These are phyloP conservation scores for Monosporascus sp. DNA, from an alignment of 2,329 filamentous ascomycete species.

Conservation along the genomic window DNA sequence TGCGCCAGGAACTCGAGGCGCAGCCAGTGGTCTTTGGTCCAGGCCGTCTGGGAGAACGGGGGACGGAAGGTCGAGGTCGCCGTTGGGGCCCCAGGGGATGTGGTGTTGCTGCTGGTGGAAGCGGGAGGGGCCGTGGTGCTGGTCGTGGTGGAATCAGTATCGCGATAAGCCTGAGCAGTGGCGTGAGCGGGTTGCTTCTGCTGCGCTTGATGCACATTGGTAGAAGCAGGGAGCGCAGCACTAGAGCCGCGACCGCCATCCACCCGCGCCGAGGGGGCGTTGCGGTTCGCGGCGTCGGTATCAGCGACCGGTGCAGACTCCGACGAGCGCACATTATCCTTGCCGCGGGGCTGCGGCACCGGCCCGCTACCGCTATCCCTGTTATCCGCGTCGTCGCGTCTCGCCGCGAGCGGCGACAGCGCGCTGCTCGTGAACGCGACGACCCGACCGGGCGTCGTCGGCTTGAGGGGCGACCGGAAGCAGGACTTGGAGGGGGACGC, in stretches of 20 bases:
- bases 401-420: constrained; percentile 39
- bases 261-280: no score
- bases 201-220: no score
- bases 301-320: no score
- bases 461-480: constrained; percentile 52
- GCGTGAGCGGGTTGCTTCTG: no score
- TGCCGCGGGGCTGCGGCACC: neutral
- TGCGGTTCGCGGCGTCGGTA: no score
- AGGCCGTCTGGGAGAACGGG: constrained; percentile 36
- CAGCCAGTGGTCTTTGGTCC: constrained; percentile 50
- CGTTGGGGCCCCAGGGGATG: neutral
- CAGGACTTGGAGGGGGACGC: constrained; percentile 53
- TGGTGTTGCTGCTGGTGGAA: neutral
- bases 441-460: constrained; percentile 52
- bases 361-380: constrained; percentile 5
- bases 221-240: no score
- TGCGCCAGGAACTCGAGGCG: constrained; percentile 47
- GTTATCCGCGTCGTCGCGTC: constrained; percentile 23
- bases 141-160: neutral
- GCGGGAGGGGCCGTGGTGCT: neutral
- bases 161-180: no score
- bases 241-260: no score
- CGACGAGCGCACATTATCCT: neutral
- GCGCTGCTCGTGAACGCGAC: constrained; percentile 53
- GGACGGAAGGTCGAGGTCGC: neutral